These are phyloP conservation scores for Wickerhamiella allomyrinae DNA, from an alignment of 805 yeast genomes.

Conservation along the genomic window DNA sequence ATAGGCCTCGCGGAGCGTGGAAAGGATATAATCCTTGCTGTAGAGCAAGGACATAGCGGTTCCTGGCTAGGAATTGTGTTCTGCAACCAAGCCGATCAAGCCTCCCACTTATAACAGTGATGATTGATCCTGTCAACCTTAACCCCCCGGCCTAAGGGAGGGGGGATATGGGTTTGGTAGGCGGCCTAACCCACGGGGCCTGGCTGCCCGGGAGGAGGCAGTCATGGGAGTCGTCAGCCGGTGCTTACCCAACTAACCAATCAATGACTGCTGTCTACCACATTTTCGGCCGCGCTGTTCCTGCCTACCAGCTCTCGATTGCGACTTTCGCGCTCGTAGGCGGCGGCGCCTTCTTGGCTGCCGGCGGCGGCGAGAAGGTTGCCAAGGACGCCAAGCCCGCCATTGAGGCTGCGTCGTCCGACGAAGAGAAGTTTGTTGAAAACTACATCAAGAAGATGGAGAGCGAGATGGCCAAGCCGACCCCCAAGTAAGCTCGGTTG, in stretches of 20 bases:
- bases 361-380: slow-evolving; percentile 42
- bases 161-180: too few species aligned
- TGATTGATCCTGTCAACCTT: too few species aligned
- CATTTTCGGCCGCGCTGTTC: slow-evolving; percentile 72
- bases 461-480: slow-evolving; percentile 12
- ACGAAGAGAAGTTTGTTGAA: slow-evolving; percentile 72
- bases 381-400: slow-evolving; percentile 49
- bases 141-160: too few species aligned
- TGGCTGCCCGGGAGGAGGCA: too few species aligned
- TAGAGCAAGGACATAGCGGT: slow-evolving; percentile 22
- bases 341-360: slow-evolving; percentile 49
- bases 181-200: too few species aligned
- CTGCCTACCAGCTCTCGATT: slow-evolving; percentile 73
- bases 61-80: too few species aligned
- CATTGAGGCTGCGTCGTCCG: slow-evolving; percentile 65
- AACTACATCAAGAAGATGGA: slow-evolving; percentile 47
- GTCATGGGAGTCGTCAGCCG: not conserved
- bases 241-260: slow-evolving; percentile 4
- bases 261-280: slow-evolving; percentile 76
- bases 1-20: slow-evolving; percentile 21
- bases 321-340: slow-evolving; percentile 65
- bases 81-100: too few species aligned
- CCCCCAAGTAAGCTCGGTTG: too few species aligned
- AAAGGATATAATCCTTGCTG: slow-evolving; percentile 22
- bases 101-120: too few species aligned